Base-by-base conservation (phyloP, 2,329 filamentous ascomycete species). In the Tolypocladium paradoxum region DNA sequence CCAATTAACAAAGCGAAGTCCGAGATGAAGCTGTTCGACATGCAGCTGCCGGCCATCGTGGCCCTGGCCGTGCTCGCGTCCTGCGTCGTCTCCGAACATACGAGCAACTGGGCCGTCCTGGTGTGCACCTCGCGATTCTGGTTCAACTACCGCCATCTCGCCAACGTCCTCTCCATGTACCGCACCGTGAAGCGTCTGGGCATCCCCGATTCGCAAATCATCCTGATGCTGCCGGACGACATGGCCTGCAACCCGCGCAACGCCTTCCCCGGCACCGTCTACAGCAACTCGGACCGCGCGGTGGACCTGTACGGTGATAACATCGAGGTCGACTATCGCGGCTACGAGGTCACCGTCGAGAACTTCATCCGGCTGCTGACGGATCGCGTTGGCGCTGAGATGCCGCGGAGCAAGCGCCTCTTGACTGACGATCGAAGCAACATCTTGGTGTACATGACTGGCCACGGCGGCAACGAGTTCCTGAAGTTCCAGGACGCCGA, bases 241-340 rank as follows among this genome's bases (percentile, higher is more conserved):
- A 97, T 99, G 90, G 93, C 93, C 38, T 99, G 93, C 78, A 99
- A 99, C 72, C 93, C 93, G 34, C 90, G 93, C 64, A 99, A 99
- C 69, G 90, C 91, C 49, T 99, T 99, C 69, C 91, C 93, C 0
- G 93, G 93, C 51, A 96, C 91, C 51, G 93, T 99, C 33, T 99
- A 97, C 79, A 96, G 93, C 73, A 97, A 99, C 67, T 91, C 93
- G 37, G 91, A 96, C 69, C 88, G 93, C 59, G 90, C 90, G 9
- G 86, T 99, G 49, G 93, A 99, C 66, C 78, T 99, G 6, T 99
- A 99, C 69, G 93, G 95, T 57, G 91, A 97, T 75, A 96, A 96
- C 68, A 97, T 99, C 64, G 93, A 99, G 74, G 93, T 99, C 50
- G 93, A 99, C 72, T 99, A 99, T 68, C 80, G 93, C 52, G 93